Conservation (phyloP, 2,329 filamentous ascomycete species). For the Aspergillus bombycis region DNA sequence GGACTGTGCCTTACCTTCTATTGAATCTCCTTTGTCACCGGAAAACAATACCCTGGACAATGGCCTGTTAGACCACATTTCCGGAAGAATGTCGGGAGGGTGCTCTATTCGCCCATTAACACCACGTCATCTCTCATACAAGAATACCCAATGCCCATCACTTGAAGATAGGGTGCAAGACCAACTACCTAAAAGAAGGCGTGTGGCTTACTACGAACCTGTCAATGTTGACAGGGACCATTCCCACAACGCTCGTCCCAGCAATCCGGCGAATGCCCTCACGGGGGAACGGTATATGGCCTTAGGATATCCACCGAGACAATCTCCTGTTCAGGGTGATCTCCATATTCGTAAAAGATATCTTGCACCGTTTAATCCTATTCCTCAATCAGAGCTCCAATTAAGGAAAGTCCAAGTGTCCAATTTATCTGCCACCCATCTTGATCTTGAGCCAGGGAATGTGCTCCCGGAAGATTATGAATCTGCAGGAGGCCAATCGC, state of each 20-base stretch:
- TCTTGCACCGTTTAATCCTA: conserved; percentile 23
- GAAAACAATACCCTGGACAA: conserved; percentile 28
- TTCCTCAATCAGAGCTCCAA: conserved; percentile 22
- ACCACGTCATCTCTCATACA: conserved; percentile 26
- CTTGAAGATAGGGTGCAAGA: conserved; percentile 28
- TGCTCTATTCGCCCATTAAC: conserved; percentile 34
- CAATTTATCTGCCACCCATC: conserved; percentile 17
- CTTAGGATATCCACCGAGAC: conserved; percentile 21
- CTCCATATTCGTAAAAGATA: conserved; percentile 28
- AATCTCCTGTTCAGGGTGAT: conserved; percentile 22
- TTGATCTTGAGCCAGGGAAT: conserved; percentile 21
- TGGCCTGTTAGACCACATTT: conserved; percentile 31
- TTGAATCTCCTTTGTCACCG: conserved; percentile 33
- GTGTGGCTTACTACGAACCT: conserved; percentile 31
- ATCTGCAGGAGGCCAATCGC: conserved; percentile 21
- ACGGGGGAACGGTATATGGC: conserved; percentile 24
- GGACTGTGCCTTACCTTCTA: conserved; percentile 40
- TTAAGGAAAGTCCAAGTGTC: conserved; percentile 20
- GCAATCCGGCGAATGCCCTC: conserved; percentile 15
- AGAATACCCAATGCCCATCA: conserved; percentile 25
- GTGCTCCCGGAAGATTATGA: conserved; percentile 22
- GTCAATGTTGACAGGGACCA: conserved; percentile 17
- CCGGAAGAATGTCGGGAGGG: conserved; percentile 32
- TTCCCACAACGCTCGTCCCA: conserved; percentile 15
- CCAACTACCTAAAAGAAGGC: conserved; percentile 38